Conservation (phyloP, 2,329 filamentous ascomycete genomes). For the Alternaria rosae region DNA sequence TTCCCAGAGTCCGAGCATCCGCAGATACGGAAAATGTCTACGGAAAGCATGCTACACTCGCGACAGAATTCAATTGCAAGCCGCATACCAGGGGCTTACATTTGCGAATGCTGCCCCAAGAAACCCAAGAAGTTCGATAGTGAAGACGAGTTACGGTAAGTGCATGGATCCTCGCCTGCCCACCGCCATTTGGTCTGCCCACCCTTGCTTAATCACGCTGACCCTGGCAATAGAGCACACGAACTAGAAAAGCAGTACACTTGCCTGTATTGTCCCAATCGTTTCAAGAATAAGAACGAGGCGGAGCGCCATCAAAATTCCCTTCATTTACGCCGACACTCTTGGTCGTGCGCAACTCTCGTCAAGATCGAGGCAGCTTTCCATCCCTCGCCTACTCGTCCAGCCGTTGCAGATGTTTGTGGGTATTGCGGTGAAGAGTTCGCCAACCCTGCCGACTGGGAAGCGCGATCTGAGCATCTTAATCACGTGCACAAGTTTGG, state of each 20-base stretch:
- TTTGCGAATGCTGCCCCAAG: constrained; percentile 96
- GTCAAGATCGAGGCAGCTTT: constrained; percentile 78
- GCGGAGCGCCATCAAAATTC: constrained; percentile 96
- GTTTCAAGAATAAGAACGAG: constrained; percentile 99
- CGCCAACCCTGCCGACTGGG: constrained; percentile 85
- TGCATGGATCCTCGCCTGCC: constrained; percentile 32
- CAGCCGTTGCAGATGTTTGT: constrained; percentile 75
- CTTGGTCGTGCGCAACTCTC: constrained; percentile 94
- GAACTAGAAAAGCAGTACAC: constrained; percentile 97
- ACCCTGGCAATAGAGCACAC: constrained; percentile 68
- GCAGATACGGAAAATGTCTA: constrained; percentile 58
- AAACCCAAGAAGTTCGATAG: constrained; percentile 96
- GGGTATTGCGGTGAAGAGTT: constrained; percentile 98
- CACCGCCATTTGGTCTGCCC: constrained; percentile 33
- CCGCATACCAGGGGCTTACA: constrained; percentile 66
- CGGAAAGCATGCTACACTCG: constrained; percentile 53
- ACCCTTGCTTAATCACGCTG: constrained; percentile 25
- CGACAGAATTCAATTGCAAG: constrained; percentile 57
- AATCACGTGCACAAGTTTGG: constrained; percentile 94
- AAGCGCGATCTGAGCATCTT: constrained; percentile 82
- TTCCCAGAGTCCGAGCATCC: constrained; percentile 52
- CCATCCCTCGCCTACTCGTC: constrained; percentile 75
- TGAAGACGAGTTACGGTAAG: constrained; percentile 82
- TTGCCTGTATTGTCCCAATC: constrained; percentile 89
- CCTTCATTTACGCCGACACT: constrained; percentile 88